Base-by-base conservation (phyloP, 768 basidiomycete genomes). In the Tricholoma flavovirens region DNA sequence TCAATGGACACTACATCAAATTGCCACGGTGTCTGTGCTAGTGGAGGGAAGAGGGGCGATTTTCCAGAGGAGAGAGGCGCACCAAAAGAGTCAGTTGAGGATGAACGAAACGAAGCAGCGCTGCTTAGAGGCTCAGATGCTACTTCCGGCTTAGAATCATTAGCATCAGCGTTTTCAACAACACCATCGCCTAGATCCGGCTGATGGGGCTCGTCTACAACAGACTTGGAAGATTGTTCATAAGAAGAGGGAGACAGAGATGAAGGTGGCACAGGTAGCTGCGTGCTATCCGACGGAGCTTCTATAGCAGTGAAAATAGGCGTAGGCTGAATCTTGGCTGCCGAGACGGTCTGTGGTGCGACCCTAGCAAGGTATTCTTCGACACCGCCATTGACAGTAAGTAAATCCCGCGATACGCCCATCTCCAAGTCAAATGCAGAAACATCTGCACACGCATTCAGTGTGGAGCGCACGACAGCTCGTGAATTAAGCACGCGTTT, bases 1-100 rank as follows among this genome's bases (percentile, higher is more conserved):
- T 91, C 88, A 48, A 90, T 82, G 5, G 88, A 87, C 19, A 86
- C 86, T 46, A 90, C 79, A 56, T 90, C 87, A 49, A 88, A 82
- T 58, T 73, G 76, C 82, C 78, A 88, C 26, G 76, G 80, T 1
- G 78, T 73, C 29, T 74, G 72, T 7, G 64, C 64, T 26, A 69
- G 69, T 30, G 63, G 66, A 29, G 67, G 70, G 65, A 77, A 78
- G 4, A 69, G 68, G n/a, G 71, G 75, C 17, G 59, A 61, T 26
- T 55, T 66, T 62, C 69, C 67, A 56, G 67, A 59, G 1, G 68
- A 68, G 5, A 82, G 65, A 12, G 74, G 75, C 8, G 60, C 69
- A 33, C 81, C 81, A 59, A 81, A 79, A 4, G 81, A 83, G 51
- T 77, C 77, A 0, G 79, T 80, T 0, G 81, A 83, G 0, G 76